phyloP scores from a whole-genome alignment of 2,329 filamentous ascomycete species.

The Aspergillus melleus region DNA sequence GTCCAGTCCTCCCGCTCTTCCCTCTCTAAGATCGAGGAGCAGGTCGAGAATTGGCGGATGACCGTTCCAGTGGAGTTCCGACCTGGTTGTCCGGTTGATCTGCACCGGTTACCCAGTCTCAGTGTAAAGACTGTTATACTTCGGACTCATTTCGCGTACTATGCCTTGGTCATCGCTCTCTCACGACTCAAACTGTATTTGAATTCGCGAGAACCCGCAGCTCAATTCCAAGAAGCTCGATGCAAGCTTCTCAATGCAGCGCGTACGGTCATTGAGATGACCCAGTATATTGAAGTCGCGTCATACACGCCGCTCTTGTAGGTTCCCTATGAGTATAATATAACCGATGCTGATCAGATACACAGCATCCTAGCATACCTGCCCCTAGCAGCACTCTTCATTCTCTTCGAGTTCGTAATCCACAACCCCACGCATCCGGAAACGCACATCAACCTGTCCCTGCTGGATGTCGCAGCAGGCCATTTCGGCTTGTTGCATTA shows the following conservation, averaged over 20 bases:
- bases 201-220: no score
- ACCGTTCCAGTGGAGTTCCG: constrained; percentile 32
- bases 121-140: constrained; percentile 17
- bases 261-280: constrained; percentile 33
- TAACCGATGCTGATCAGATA: background rate
- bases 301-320: constrained; percentile 38
- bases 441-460: no score
- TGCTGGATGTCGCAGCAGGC: no score
- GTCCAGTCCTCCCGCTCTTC: constrained; percentile 5
- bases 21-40: no score
- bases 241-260: constrained; percentile 26
- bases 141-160: constrained; percentile 31
- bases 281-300: constrained; percentile 31
- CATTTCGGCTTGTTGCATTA: no score
- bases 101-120: no score
- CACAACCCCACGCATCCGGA: no score
- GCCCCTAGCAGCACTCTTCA: constrained; percentile 39
- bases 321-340: no score
- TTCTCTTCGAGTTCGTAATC: constrained; percentile 36
- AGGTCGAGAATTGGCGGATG: constrained; percentile 32
- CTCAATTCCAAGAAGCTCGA: background rate
- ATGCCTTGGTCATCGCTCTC: constrained; percentile 32
- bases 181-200: constrained; percentile 31
- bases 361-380: constrained; percentile 33
- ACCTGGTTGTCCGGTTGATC: constrained; percentile 13